These are phyloP conservation scores for Hypoxylon lenormandii DNA, from an alignment of 495 filamentous ascomycete genomes.

Conservation along the genomic window DNA sequence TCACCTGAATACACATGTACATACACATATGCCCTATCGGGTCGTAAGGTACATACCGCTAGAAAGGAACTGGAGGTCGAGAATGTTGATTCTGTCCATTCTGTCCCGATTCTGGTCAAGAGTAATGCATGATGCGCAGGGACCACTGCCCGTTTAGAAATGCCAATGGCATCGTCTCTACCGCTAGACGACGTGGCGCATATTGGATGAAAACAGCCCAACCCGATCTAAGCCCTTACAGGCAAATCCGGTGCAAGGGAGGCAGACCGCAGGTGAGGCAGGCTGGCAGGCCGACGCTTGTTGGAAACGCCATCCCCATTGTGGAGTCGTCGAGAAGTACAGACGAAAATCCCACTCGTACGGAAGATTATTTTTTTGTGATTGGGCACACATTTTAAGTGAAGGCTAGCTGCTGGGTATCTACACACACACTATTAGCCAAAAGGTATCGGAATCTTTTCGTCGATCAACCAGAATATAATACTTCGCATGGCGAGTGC, in stretches of 20 bases:
- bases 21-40: slow-evolving; percentile 2
- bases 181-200: slow-evolving; percentile 41
- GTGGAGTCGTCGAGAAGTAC: slow-evolving; percentile 23
- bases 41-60: slow-evolving; percentile 1
- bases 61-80: slow-evolving; percentile 32
- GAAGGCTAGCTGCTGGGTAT: not conserved
- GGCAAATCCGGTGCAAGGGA: slow-evolving; percentile 36
- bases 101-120: slow-evolving; percentile 37
- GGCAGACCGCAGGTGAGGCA: slow-evolving; percentile 36
- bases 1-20: slow-evolving; percentile 2
- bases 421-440: not conserved
- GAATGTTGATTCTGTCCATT: slow-evolving; percentile 18
- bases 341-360: slow-evolving; percentile 5
- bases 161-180: slow-evolving; percentile 38
- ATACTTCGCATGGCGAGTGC: slow-evolving; percentile 15
- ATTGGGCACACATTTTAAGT: not conserved
- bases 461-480: slow-evolving; percentile 22
- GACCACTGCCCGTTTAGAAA: slow-evolving; percentile 42
- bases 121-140: slow-evolving; percentile 43
- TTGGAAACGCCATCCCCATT: slow-evolving; percentile 32
- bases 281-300: slow-evolving; percentile 24
- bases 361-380: slow-evolving; percentile 3
- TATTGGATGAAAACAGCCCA: slow-evolving; percentile 38
- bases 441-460: slow-evolving; percentile 2
- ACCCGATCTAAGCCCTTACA: slow-evolving; percentile 33